These are phyloP conservation scores for Candida railenensis DNA, from an alignment of 805 yeast species.

Conservation along the genomic window DNA sequence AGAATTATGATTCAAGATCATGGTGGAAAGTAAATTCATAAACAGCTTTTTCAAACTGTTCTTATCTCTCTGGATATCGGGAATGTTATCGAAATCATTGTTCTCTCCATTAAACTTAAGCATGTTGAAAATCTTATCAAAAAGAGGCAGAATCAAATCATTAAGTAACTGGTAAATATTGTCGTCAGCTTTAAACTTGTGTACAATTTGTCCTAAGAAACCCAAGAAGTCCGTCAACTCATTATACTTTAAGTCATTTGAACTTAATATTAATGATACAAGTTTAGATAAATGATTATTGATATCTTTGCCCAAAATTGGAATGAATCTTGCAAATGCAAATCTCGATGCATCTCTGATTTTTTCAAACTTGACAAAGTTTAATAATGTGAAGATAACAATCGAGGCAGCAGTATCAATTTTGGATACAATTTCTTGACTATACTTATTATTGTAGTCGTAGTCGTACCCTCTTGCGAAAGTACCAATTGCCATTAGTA, in stretches of 20 bases:
- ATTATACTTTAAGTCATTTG: slow-evolving; percentile 52
- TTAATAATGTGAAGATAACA: slow-evolving; percentile 78
- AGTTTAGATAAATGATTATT: slow-evolving; percentile 61
- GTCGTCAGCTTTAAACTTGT: slow-evolving; percentile 65
- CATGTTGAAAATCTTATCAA: slow-evolving; percentile 57
- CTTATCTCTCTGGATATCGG: slow-evolving; percentile 67
- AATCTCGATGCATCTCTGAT: slow-evolving; percentile 86
- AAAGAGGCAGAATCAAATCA: slow-evolving; percentile 71
- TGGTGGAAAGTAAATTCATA: slow-evolving; percentile 63
- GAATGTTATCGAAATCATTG: slow-evolving; percentile 36
- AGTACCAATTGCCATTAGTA: slow-evolving; percentile 85
- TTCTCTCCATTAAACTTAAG: slow-evolving; percentile 34
- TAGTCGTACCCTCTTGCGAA: slow-evolving; percentile 81
- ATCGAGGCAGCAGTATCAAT: slow-evolving; percentile 75
- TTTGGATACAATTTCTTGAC: slow-evolving; percentile 39
- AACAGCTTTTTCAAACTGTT: slow-evolving; percentile 66
- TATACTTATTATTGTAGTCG: slow-evolving; percentile 28
- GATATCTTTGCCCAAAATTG: slow-evolving; percentile 55
- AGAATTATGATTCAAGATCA: slow-evolving; percentile 75
- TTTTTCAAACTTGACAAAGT: slow-evolving; percentile 59
- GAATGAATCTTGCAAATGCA: slow-evolving; percentile 83
- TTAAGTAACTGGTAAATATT: slow-evolving; percentile 72
- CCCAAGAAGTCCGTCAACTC: slow-evolving; percentile 82
- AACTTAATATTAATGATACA: slow-evolving; percentile 57
- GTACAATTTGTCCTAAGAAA: slow-evolving; percentile 85